These are phyloP conservation scores for Mycena venus DNA, from an alignment of 768 basidiomycete genomes.

Conservation along the genomic window DNA sequence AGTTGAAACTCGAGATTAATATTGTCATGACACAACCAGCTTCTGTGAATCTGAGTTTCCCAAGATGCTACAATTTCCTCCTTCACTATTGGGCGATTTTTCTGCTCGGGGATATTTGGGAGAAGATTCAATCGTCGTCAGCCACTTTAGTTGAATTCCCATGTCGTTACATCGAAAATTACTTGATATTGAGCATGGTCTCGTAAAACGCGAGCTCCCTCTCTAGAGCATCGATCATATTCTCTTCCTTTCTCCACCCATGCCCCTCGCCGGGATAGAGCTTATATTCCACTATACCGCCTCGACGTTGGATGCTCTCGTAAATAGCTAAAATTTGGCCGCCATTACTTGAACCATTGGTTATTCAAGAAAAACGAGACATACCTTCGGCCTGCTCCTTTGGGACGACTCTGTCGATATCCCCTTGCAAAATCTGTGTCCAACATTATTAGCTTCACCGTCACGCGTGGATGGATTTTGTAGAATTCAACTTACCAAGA, in stretches of 20 bases:
- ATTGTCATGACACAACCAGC: too few relatives aligned
- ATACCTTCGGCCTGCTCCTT: constrained; percentile 36
- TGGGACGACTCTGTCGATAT: constrained; percentile 48
- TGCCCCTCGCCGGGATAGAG: constrained; percentile 67
- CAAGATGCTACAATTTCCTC: too few relatives aligned
- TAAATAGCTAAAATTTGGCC: constrained; percentile 57
- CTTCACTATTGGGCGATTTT: too few relatives aligned
- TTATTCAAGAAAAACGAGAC: background rate
- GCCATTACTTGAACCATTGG: constrained; percentile 55
- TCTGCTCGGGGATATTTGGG: too few relatives aligned
- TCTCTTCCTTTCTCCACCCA: constrained; percentile 60
- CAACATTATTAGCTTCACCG: background rate
- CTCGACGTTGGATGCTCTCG: constrained; percentile 52
- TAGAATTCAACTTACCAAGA: constrained; percentile 66
- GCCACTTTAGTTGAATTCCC: too few relatives aligned
- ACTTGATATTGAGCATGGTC: constrained; percentile 39
- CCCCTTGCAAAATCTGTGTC: constrained; percentile 67
- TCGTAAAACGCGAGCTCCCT: constrained; percentile 59
- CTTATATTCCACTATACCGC: constrained; percentile 59
- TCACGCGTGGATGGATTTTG: too few relatives aligned
- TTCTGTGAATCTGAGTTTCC: too few relatives aligned
- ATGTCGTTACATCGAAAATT: too few relatives aligned
- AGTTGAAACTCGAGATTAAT: too few relatives aligned
- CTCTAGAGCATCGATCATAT: constrained; percentile 57
- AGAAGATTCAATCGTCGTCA: too few relatives aligned